A percentile compares a stretch with the other conserved stretches of the same genome.
Evolutionary conservation across 2,329 filamentous ascomycete genomes (phyloP).

Genomic region (Clarireedia sp.): DNA sequence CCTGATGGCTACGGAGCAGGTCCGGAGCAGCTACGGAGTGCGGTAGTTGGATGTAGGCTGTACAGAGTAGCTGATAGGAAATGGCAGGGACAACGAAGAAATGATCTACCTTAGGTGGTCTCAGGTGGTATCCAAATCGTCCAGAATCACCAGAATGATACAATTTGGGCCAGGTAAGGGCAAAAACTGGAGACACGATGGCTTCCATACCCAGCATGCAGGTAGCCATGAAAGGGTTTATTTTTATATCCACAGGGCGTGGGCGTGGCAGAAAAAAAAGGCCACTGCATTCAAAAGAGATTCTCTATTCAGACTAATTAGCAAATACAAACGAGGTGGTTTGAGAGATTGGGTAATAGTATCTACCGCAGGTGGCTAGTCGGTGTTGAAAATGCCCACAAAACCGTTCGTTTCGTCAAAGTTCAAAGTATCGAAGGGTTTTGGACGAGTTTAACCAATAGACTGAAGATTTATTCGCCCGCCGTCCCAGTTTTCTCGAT

Average conservation of each 20-base stretch:
- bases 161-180: no score
- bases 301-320: background rate
- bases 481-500: no score
- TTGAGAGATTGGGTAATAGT: background rate
- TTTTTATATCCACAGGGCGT: background rate
- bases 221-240: background rate
- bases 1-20: background rate
- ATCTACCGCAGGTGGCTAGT: background rate
- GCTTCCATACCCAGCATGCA: no score
- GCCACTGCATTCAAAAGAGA: background rate
- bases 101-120: no score
- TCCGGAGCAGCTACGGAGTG: background rate
- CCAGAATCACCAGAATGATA: no score
- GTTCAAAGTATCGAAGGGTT: no score
- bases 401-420: no score
- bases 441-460: no score
- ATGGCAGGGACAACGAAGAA: background rate
- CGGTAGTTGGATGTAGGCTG: background rate
- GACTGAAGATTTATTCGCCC: no score
- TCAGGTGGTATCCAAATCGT: no score
- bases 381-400: no score
- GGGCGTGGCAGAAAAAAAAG: background rate
- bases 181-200: no score
- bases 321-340: constrained; percentile 1
- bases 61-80: background rate